Evolutionary conservation across 2,329 filamentous ascomycete species (phyloP).

Genomic region (Sphaerostilbella broomeana): DNA sequence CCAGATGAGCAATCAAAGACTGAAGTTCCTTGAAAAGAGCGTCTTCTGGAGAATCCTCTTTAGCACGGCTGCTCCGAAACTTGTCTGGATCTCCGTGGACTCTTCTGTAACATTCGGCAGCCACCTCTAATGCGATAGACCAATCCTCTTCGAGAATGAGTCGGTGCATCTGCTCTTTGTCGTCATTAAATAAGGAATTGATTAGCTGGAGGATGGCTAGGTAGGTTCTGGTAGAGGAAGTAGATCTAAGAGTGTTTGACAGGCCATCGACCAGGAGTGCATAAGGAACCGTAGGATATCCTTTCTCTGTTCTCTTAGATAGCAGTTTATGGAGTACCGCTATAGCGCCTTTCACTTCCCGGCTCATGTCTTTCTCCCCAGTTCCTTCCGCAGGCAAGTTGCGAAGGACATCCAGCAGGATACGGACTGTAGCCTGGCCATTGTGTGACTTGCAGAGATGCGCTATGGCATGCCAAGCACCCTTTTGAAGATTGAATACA

Average conservation of each 20-base stretch:
- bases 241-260: slow-evolving; percentile 41
- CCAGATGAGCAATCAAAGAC: slow-evolving; percentile 42
- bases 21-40: slow-evolving; percentile 38
- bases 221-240: slow-evolving; percentile 39
- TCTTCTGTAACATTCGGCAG: slow-evolving; percentile 45
- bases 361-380: slow-evolving; percentile 44
- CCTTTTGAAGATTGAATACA: slow-evolving; percentile 52
- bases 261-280: slow-evolving; percentile 53
- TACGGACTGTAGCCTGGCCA: slow-evolving; percentile 60
- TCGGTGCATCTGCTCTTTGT: slow-evolving; percentile 45
- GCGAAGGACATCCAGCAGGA: slow-evolving; percentile 56
- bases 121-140: slow-evolving; percentile 54
- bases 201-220: slow-evolving; percentile 45
- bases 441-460: slow-evolving; percentile 69
- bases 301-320: slow-evolving; percentile 52
- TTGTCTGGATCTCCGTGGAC: slow-evolving; percentile 21
- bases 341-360: slow-evolving; percentile 56
- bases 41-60: slow-evolving; percentile 29
- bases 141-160: slow-evolving; percentile 61
- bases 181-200: slow-evolving; percentile 49
- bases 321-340: slow-evolving; percentile 57
- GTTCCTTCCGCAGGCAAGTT: slow-evolving; percentile 39
- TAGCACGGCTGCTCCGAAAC: slow-evolving; percentile 16
- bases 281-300: slow-evolving; percentile 54
- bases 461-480: slow-evolving; percentile 63